These are phyloP conservation scores for Trichophyton simii DNA, from an alignment of 2,329 filamentous ascomycete species.

Conservation along the genomic window DNA sequence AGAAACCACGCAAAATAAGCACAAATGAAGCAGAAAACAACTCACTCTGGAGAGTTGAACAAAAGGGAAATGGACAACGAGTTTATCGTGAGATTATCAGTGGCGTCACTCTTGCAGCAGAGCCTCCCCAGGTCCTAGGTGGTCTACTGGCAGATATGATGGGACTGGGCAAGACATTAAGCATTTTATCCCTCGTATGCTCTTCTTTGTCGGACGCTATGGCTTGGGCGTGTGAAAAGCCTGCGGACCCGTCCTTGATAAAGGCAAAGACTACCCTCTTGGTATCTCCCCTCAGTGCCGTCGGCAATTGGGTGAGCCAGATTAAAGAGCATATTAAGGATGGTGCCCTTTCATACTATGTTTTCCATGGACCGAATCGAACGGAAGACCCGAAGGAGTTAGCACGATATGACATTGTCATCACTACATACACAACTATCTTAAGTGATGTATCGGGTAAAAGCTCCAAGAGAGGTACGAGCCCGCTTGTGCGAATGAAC, in stretches of 20 bases:
- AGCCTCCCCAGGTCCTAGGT: slow-evolving; percentile 55
- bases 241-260: slow-evolving; percentile 30
- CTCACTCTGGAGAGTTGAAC: slow-evolving; percentile 63
- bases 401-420: slow-evolving; percentile 64
- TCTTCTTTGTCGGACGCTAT: slow-evolving; percentile 51
- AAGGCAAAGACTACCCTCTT: slow-evolving; percentile 75
- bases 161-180: slow-evolving; percentile 78
- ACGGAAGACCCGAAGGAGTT: slow-evolving; percentile 57
- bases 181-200: slow-evolving; percentile 65
- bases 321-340: slow-evolving; percentile 66
- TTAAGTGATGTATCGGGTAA: slow-evolving; percentile 62
- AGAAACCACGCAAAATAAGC: slow-evolving; percentile 51
- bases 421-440: slow-evolving; percentile 86
- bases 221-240: slow-evolving; percentile 46
- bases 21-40: slow-evolving; percentile 49
- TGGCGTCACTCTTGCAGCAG: slow-evolving; percentile 47
- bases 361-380: slow-evolving; percentile 75
- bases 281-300: slow-evolving; percentile 77
- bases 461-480: slow-evolving; percentile 45
- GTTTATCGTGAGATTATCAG: slow-evolving; percentile 79
- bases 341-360: slow-evolving; percentile 55
- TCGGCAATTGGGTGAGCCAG: slow-evolving; percentile 91
- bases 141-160: slow-evolving; percentile 77
- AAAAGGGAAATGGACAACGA: slow-evolving; percentile 44
- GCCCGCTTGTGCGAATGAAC: slow-evolving; percentile 62